Percentiles rank a stretch among this genome's conserved stretches.
Conservation (phyloP, 352 stramenopile species). For the Pythium volutum region DNA sequence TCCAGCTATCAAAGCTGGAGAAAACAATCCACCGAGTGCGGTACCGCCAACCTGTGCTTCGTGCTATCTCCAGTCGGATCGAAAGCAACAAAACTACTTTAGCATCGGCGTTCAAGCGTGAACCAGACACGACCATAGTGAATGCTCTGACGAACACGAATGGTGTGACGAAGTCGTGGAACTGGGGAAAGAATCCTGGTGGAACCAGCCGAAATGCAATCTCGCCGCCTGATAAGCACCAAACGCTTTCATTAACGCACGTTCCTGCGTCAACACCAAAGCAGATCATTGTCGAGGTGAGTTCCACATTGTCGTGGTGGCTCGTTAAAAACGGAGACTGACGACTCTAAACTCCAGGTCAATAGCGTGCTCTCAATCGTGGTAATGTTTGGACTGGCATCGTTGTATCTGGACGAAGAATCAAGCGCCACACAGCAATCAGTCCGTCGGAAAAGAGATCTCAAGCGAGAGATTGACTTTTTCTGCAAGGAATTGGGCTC, state of each 20-base stretch:
- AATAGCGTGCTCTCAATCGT: constrained; percentile 35
- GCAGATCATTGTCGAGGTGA: constrained; percentile 11
- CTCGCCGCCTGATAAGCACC: not conserved
- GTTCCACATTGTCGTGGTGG: not conserved
- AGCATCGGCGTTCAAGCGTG: not conserved
- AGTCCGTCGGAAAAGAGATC: constrained; percentile 30
- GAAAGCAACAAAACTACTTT: constrained; percentile 16
- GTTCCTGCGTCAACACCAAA: not conserved
- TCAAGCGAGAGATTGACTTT: constrained; percentile 70
- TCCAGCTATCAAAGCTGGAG: constrained; percentile 51
- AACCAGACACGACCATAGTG: not conserved
- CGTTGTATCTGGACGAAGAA: constrained; percentile 27
- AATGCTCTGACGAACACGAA: not conserved
- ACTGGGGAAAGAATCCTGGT: constrained; percentile 9
- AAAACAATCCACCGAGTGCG: constrained; percentile 57
- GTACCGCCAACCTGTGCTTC: constrained; percentile 44
- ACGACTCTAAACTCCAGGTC: not conserved
- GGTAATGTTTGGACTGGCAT: constrained; percentile 28
- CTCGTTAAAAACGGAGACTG: not conserved
- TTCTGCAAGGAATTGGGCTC: constrained; percentile 72
- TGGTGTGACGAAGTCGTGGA: constrained; percentile 6
- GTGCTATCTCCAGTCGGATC: constrained; percentile 23
- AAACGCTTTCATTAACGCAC: not conserved
- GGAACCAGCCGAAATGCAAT: not conserved
- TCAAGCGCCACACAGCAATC: constrained; percentile 10